Percentiles rank a stretch among this genome's conserved stretches.
These are phyloP conservation scores for Kwoniella shandongensis DNA, from an alignment of 768 basidiomycete species.

Conservation along the genomic window DNA sequence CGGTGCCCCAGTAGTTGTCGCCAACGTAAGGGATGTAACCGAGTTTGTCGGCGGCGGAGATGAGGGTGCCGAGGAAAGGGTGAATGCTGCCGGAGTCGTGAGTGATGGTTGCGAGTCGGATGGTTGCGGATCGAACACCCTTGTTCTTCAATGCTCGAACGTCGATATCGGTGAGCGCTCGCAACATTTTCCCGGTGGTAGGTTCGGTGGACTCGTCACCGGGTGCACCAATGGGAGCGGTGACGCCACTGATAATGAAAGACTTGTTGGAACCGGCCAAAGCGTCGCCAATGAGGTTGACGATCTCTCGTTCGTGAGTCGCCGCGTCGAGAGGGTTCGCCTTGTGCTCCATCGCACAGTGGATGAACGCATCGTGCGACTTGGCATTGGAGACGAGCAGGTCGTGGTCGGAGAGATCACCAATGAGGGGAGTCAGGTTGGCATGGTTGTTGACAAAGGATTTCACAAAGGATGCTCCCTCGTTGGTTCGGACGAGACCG, in stretches of 20 bases:
- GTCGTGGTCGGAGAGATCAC: constrained; percentile 20
- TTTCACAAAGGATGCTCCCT: constrained; percentile 14
- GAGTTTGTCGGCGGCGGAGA: constrained; percentile 2
- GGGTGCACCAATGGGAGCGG: neutral
- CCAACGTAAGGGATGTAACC: constrained; percentile 11
- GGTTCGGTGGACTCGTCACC: neutral
- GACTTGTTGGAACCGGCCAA: constrained; percentile 14
- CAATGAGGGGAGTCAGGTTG: constrained; percentile 3
- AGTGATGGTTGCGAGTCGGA: constrained; percentile 13
- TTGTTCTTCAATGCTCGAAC: constrained; percentile 1
- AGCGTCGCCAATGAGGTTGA: constrained; percentile 11
- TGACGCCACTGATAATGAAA: constrained; percentile 12
- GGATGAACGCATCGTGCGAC: constrained; percentile 21
- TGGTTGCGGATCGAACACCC: constrained; percentile 5
- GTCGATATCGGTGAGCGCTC: constrained; percentile 2
- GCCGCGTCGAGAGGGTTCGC: neutral
- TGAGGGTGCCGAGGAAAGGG: constrained; percentile 6
- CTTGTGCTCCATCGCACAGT: constrained; percentile 17
- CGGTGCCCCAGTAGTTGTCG: constrained; percentile 18
- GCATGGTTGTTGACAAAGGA: constrained; percentile 11
- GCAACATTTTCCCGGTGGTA: neutral
- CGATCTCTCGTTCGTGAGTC: constrained; percentile 3
- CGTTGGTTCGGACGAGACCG: constrained; percentile 25
- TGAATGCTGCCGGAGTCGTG: constrained; percentile 12
- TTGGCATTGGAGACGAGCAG: constrained; percentile 7